Evolutionary conservation across 1,284 basidiomycete genomes (phyloP).

Genomic region (Malassezia globosa): DNA sequence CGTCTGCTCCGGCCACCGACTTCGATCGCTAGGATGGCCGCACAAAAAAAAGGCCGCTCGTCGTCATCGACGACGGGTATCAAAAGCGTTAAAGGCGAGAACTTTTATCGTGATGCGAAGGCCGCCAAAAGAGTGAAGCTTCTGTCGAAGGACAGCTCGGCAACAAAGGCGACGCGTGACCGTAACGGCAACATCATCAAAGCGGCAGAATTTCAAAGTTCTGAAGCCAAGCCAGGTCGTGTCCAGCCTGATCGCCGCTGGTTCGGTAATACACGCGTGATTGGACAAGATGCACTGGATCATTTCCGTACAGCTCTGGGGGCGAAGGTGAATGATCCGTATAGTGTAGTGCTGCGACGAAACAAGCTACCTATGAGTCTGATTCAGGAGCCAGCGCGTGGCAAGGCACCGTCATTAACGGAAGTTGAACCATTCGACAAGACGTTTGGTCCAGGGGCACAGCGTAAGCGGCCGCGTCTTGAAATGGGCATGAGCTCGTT

Average conservation of each 20-base stretch:
- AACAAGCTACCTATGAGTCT: slow-evolving; percentile 47
- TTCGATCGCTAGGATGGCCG: no score
- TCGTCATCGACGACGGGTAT: slow-evolving; percentile 8
- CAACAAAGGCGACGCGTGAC: slow-evolving; percentile 44
- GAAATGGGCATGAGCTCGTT: slow-evolving; percentile 38
- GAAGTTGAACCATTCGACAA: slow-evolving; percentile 38
- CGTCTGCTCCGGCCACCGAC: no score
- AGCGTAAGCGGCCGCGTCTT: slow-evolving; percentile 44
- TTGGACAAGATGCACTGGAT: slow-evolving; percentile 55
- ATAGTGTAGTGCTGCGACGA: slow-evolving; percentile 38
- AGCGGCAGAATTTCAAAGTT: slow-evolving; percentile 41
- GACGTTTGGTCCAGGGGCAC: slow-evolving; percentile 43
- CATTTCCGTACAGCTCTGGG: slow-evolving; percentile 44
- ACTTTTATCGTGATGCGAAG: slow-evolving; percentile 47
- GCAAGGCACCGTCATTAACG: slow-evolving; percentile 38
- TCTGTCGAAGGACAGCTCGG: slow-evolving; percentile 36
- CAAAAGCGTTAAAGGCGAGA: slow-evolving; percentile 40
- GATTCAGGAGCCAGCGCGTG: slow-evolving; percentile 37
- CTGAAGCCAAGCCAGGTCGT: slow-evolving; percentile 43
- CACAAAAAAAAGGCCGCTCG: slow-evolving; percentile 21
- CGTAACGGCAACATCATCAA: slow-evolving; percentile 40
- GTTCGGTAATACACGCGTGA: slow-evolving; percentile 80
- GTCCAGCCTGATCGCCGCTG: slow-evolving; percentile 46
- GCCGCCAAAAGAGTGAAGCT: slow-evolving; percentile 45
- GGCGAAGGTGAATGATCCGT: slow-evolving; percentile 40